Evolutionary conservation across 2,329 filamentous ascomycete genomes (phyloP).

Genomic region (Kalaharituber pfeilii): DNA sequence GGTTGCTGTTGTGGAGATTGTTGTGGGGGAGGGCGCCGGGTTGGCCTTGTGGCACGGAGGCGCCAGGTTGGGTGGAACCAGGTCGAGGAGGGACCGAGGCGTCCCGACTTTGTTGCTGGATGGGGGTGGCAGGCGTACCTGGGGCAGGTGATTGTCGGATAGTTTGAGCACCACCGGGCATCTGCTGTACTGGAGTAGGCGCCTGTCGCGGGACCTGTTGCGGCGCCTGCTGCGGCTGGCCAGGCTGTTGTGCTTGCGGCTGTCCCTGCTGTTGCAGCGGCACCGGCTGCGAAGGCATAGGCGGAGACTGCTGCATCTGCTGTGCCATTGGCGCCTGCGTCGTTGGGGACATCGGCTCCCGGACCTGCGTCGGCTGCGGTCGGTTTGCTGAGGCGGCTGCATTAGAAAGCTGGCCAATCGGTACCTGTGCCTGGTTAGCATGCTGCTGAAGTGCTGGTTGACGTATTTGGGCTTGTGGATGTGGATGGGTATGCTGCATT

Average conservation of each 20-base stretch:
- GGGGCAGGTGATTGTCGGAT: conserved; percentile 11
- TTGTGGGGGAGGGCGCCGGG: background rate
- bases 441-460: conserved; percentile 5
- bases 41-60: conserved; percentile 6
- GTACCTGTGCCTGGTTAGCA: conserved; percentile 6
- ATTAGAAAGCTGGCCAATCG: background rate
- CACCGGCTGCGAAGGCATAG: conserved; percentile 20
- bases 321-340: conserved; percentile 10
- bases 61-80: conserved; percentile 7
- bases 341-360: background rate
- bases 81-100: background rate
- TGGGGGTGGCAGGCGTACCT: conserved; percentile 19
- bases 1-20: conserved; percentile 2
- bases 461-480: background rate
- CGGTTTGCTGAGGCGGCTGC: background rate
- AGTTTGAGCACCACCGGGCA: background rate
- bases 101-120: conserved; percentile 14
- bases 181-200: conserved; percentile 7
- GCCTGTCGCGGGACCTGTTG: conserved; percentile 7
- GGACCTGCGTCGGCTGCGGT: background rate
- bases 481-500: background rate
- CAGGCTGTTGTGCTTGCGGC: conserved; percentile 17
- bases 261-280: conserved; percentile 17
- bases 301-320: background rate
- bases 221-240: conserved; percentile 14